Conservation (phyloP, 371 early-diverging fungal genomes). For the Mucor velutinosus region DNA sequence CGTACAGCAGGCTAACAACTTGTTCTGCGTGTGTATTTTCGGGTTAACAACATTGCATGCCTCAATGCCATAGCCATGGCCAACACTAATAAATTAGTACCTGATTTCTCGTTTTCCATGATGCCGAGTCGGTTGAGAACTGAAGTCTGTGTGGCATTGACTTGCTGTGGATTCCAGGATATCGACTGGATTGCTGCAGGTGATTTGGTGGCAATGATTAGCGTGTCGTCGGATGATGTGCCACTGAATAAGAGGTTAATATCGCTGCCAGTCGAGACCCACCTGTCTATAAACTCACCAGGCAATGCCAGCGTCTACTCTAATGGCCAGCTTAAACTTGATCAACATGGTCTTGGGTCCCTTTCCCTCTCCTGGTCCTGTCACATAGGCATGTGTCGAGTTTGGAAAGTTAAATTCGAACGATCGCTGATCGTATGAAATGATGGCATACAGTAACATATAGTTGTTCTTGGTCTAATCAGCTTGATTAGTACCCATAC, state of each 20-base stretch:
- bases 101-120: constrained; percentile 23
- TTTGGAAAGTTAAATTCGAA: constrained; percentile 50
- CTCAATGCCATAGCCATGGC: too few relatives aligned
- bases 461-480: constrained; percentile 49
- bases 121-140: constrained; percentile 30
- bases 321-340: constrained; percentile 48
- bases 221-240: constrained; percentile 43
- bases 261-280: too few relatives aligned
- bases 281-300: too few relatives aligned
- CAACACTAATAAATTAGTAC: background rate
- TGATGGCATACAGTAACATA: constrained; percentile 45
- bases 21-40: constrained; percentile 24
- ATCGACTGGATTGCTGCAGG: constrained; percentile 53
- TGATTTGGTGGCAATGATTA: constrained; percentile 45
- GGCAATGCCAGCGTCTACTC: constrained; percentile 52
- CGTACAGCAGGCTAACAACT: constrained; percentile 26
- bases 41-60: background rate
- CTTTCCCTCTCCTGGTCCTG: constrained; percentile 54
- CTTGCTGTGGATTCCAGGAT: constrained; percentile 54
- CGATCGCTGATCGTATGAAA: constrained; percentile 44
- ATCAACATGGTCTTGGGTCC: constrained; percentile 45
- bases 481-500: background rate
- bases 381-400: constrained; percentile 41
- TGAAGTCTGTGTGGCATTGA: constrained; percentile 44
- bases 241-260: constrained; percentile 31